Evolutionary conservation across 2,329 filamentous ascomycete genomes (phyloP).

Genomic region (Chrysoporthe cubensis): DNA sequence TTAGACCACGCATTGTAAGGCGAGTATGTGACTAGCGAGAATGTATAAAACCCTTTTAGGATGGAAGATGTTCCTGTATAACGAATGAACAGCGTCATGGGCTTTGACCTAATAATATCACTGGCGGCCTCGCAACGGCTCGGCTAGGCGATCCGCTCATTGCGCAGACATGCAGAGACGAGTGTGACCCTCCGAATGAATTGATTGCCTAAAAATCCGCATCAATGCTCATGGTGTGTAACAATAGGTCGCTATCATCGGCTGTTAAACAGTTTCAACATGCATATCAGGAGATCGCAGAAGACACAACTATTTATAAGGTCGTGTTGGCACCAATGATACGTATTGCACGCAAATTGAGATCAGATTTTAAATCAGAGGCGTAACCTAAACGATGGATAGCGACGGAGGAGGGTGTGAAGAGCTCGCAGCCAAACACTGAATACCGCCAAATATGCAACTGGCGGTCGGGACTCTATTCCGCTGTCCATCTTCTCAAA

Average conservation of each 20-base stretch:
- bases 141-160: background rate
- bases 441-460: background rate
- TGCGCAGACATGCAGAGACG: background rate
- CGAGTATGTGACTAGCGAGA: background rate
- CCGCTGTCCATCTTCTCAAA: too few relatives aligned
- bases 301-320: background rate
- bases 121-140: background rate
- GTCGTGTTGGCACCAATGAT: background rate
- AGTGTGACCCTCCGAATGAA: background rate
- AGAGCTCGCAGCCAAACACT: background rate
- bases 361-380: background rate
- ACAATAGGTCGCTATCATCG: background rate
- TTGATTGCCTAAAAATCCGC: background rate
- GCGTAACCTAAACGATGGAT: background rate
- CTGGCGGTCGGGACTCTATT: background rate
- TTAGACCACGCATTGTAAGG: background rate
- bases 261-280: background rate
- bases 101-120: background rate
- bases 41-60: background rate
- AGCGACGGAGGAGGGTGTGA: background rate
- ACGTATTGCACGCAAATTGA: too few relatives aligned
- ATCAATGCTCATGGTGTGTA: background rate
- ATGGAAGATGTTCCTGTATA: background rate
- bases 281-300: background rate
- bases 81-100: background rate